These are phyloP conservation scores for Eremothecium sinecaudum DNA, from an alignment of 1,139 yeast genomes.

Conservation along the genomic window DNA sequence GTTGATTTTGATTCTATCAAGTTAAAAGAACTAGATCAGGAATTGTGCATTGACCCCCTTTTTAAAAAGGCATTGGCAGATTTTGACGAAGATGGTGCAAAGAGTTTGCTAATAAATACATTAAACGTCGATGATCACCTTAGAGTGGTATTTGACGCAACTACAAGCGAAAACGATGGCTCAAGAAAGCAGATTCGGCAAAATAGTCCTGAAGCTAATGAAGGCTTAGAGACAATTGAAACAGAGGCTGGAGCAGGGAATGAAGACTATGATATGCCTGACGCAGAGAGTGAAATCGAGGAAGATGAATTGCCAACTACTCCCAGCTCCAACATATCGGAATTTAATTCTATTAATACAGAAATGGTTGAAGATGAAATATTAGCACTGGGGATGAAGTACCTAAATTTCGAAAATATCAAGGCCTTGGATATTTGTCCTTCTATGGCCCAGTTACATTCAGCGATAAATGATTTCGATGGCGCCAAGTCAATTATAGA, in stretches of 20 bases:
- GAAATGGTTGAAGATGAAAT: slow-evolving; percentile 23
- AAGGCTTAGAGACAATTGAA: slow-evolving; percentile 15
- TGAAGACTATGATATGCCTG: slow-evolving; percentile 7
- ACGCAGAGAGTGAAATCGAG: background rate
- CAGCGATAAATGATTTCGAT: slow-evolving; percentile 49
- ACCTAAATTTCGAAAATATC: slow-evolving; percentile 31
- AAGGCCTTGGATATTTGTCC: slow-evolving; percentile 48
- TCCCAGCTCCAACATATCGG: slow-evolving; percentile 1
- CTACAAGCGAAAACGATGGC: slow-evolving; percentile 23
- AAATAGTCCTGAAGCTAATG: background rate
- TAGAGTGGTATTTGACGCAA: slow-evolving; percentile 36
- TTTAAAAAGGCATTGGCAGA: slow-evolving; percentile 85
- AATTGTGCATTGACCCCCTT: slow-evolving; percentile 73
- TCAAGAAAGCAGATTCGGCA: too few species aligned
- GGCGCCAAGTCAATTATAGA: slow-evolving; percentile 46
- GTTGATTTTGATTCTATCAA: slow-evolving; percentile 52
- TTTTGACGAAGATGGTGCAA: slow-evolving; percentile 94
- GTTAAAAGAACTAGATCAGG: slow-evolving; percentile 66
- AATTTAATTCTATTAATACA: background rate
- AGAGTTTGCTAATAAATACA: slow-evolving; percentile 67
- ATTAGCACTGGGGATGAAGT: slow-evolving; percentile 27
- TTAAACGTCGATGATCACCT: slow-evolving; percentile 34
- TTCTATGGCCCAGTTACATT: slow-evolving; percentile 47
- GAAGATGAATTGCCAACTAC: background rate
- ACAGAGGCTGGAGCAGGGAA: slow-evolving; percentile 13